phyloP scores from a whole-genome alignment of 805 yeast species.

The Kuraishia hungarica region DNA sequence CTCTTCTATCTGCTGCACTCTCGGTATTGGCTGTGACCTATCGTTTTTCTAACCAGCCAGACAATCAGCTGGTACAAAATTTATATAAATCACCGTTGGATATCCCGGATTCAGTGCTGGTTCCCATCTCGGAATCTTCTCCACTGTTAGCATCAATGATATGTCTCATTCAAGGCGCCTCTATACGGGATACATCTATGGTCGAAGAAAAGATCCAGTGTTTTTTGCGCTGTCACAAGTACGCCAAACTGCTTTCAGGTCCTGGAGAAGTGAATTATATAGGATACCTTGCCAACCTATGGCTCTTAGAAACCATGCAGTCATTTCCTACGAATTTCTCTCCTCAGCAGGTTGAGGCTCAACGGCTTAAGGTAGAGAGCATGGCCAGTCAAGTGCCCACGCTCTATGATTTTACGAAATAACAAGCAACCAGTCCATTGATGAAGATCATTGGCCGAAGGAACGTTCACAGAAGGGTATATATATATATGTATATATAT shows the following conservation, averaged over 20 bases:
- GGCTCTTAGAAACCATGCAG: conserved; percentile 1
- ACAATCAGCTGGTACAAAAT: neutral
- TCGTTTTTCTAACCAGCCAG: neutral
- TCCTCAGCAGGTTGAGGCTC: conserved; percentile 1
- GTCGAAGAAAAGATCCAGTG: neutral
- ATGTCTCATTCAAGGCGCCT: neutral
- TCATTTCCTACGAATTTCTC: conserved; percentile 1
- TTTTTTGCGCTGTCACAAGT: conserved; percentile 6
- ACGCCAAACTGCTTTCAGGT: neutral
- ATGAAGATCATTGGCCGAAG: no score
- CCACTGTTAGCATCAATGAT: neutral
- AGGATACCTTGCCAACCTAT: neutral
- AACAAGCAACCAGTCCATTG: no score
- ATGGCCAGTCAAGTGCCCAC: neutral
- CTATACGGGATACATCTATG: neutral
- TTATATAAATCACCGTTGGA: neutral
- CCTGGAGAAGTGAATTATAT: neutral
- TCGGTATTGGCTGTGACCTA: neutral
- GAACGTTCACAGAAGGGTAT: no score
- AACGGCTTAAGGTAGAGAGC: neutral
- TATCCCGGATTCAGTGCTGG: neutral
- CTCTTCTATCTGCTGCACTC: neutral
- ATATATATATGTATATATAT: no score
- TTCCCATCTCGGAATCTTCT: neutral
- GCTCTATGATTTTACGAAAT: neutral